Percentiles rank a stretch among this genome's conserved stretches.
These are phyloP conservation scores for Parachlorella kessleri DNA, from an alignment of 139 green algal species.

Conservation along the genomic window DNA sequence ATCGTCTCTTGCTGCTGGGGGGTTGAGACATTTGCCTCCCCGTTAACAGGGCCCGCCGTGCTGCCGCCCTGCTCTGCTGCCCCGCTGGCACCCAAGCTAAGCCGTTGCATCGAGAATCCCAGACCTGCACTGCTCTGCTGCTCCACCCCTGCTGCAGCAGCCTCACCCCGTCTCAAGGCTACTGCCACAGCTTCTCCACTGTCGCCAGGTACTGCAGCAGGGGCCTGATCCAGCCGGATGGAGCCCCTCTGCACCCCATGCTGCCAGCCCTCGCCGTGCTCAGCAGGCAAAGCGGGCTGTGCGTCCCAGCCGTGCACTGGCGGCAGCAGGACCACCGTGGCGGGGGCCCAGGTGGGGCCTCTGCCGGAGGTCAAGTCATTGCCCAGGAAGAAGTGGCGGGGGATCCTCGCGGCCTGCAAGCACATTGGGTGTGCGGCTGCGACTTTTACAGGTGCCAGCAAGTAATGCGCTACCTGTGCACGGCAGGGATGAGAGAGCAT, in stretches of 20 bases:
- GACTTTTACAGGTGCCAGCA: no score
- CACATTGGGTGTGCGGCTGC: no score
- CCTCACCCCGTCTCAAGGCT: neutral
- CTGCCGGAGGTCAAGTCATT: constrained; percentile 1
- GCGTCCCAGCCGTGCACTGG: neutral
- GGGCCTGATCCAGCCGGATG: no score
- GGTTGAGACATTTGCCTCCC: no score
- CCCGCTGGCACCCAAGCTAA: no score
- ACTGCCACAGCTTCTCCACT: neutral
- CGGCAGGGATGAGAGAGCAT: neutral
- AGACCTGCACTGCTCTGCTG: no score
- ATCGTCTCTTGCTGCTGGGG: no score
- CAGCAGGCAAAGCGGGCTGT: no score
- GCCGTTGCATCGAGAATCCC: no score
- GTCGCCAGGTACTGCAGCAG: neutral
- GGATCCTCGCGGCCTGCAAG: neutral
- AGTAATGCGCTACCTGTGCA: no score
- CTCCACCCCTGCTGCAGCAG: neutral
- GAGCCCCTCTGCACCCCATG: neutral
- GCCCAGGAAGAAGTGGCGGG: constrained; percentile 33
- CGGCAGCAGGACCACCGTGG: constrained; percentile 28
- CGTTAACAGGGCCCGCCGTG: no score
- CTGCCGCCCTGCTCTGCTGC: no score
- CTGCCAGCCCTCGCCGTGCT: neutral
- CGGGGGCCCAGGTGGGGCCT: constrained; percentile 14